Percentiles rank a stretch among this genome's conserved stretches.
phyloP scores from a whole-genome alignment of 257 asterid genomes.

The Thymus mandschuricus region DNA sequence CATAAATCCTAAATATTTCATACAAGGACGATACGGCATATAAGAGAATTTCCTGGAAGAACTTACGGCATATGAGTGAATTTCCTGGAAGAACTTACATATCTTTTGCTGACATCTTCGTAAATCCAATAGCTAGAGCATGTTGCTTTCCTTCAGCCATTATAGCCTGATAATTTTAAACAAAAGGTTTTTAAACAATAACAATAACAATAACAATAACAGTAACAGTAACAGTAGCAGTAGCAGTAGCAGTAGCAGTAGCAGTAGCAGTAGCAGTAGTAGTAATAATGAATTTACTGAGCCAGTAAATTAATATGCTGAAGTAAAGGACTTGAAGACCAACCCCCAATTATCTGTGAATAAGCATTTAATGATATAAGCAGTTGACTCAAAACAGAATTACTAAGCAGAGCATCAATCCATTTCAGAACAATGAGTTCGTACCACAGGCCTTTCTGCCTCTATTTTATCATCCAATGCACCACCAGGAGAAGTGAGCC shows the following conservation, averaged over 20 bases:
- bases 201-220: too few relatives aligned
- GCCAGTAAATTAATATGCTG: not conserved
- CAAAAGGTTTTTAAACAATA: not conserved
- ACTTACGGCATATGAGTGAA: slow-evolving; percentile 51
- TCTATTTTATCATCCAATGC: slow-evolving; percentile 84
- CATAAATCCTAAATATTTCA: not conserved
- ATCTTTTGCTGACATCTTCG: slow-evolving; percentile 91
- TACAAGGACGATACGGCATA: not conserved
- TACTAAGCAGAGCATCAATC: slow-evolving; percentile 25
- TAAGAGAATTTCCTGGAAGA: slow-evolving; percentile 18
- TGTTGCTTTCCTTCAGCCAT: slow-evolving; percentile 99
- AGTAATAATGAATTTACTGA: not conserved
- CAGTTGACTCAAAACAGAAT: slow-evolving; percentile 11
- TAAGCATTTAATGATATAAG: slow-evolving; percentile 14
- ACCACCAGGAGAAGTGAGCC: slow-evolving; percentile 99
- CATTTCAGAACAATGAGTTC: slow-evolving; percentile 25
- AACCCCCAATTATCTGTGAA: not conserved
- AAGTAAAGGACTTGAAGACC: not conserved
- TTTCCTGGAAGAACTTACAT: slow-evolving; percentile 69
- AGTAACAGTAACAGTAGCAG: too few relatives aligned
- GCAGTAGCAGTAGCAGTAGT: too few relatives aligned
- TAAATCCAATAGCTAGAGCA: slow-evolving; percentile 98
- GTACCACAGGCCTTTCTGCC: slow-evolving; percentile 92
- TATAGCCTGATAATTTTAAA: slow-evolving; percentile 67
- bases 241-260: too few relatives aligned